phyloP scores from a whole-genome alignment of 768 basidiomycete species.

The Hygrophorus pudorinus region DNA sequence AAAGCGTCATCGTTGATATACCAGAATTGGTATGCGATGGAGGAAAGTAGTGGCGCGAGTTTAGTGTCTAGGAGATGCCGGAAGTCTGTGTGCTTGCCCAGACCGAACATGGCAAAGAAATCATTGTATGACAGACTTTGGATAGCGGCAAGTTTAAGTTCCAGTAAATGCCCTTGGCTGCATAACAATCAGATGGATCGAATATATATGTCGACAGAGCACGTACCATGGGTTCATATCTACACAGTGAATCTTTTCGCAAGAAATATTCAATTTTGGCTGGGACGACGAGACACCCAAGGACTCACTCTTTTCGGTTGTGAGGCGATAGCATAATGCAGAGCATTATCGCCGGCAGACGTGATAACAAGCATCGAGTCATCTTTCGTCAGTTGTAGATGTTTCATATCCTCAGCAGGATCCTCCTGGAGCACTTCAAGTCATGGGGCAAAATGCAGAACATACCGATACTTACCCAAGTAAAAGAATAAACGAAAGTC shows the following conservation, averaged over 20 bases:
- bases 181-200: slow-evolving; percentile 2
- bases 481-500: slow-evolving; percentile 56
- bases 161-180: slow-evolving; percentile 68
- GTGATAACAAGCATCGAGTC: slow-evolving; percentile 71
- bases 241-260: slow-evolving; percentile 49
- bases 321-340: slow-evolving; percentile 68
- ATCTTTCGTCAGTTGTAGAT: slow-evolving; percentile 44
- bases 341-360: slow-evolving; percentile 69
- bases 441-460: neutral
- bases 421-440: slow-evolving; percentile 42
- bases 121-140: slow-evolving; percentile 46
- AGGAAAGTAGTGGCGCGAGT: slow-evolving; percentile 60
- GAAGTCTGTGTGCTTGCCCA: slow-evolving; percentile 52
- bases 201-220: neutral
- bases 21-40: slow-evolving; percentile 73
- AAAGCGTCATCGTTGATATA: slow-evolving; percentile 42
- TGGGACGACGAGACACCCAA: neutral
- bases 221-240: slow-evolving; percentile 59
- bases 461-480: slow-evolving; percentile 32
- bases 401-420: slow-evolving; percentile 61
- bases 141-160: slow-evolving; percentile 66
- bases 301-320: slow-evolving; percentile 38
- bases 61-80: slow-evolving; percentile 46
- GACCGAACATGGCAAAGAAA: slow-evolving; percentile 59
- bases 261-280: slow-evolving; percentile 3